Conservation (phyloP, 208 protist species). For the Leishmania gerbilli region DNA sequence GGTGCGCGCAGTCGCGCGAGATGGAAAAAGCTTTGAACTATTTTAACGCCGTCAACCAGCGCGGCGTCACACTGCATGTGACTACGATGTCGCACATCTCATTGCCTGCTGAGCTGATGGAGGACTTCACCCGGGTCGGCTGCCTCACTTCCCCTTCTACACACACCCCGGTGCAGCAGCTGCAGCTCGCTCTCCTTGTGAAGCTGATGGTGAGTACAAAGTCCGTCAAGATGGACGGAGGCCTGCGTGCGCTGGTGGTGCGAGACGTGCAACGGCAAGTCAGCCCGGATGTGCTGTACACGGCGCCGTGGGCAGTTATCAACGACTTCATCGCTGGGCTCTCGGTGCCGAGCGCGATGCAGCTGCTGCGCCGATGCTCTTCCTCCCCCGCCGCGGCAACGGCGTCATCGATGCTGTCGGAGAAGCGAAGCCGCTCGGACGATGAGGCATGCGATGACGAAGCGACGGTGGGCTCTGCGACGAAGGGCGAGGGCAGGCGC, state of each 20-base stretch:
- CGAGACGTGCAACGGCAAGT: conserved; percentile 74
- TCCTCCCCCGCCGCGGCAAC: not conserved
- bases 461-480: not conserved
- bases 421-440: not conserved
- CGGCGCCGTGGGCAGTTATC: conserved; percentile 71
- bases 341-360: conserved; percentile 78
- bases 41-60: conserved; percentile 62
- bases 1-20: conserved; percentile 63
- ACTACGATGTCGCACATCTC: not conserved
- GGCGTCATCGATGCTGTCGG: not conserved
- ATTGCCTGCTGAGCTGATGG: not conserved
- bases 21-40: conserved; percentile 63
- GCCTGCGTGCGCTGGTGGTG: conserved; percentile 63
- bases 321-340: conserved; percentile 83
- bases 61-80: conserved; percentile 37
- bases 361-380: conserved; percentile 48
- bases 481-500: conserved; percentile 19
- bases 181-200: conserved; percentile 70
- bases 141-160: conserved; percentile 28
- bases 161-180: conserved; percentile 37
- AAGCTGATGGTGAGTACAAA: conserved; percentile 79
- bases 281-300: conserved; percentile 27
- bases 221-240: conserved; percentile 75
- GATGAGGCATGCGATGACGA: not conserved
- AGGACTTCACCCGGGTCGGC: conserved; percentile 17